Conservation (phyloP, 2,329 filamentous ascomycete genomes). For the Elsinoe ampelina region DNA sequence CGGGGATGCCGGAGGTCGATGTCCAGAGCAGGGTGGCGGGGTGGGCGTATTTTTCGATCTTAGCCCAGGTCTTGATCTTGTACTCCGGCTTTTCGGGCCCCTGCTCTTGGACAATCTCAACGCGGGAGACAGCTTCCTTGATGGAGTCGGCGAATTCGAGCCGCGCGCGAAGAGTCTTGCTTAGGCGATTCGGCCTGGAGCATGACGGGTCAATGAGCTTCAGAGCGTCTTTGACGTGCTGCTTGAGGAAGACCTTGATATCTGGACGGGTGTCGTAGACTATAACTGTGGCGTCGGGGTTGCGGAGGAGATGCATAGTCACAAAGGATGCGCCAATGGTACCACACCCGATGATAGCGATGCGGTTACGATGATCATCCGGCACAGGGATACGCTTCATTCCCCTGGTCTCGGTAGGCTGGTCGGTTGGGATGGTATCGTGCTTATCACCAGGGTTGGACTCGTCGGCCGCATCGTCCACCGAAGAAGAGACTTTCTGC, state of each 20-base stretch:
- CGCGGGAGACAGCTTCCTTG: slow-evolving; percentile 35
- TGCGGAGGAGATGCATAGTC: slow-evolving; percentile 42
- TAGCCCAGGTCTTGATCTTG: slow-evolving; percentile 44
- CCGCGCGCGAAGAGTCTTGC: too few species aligned
- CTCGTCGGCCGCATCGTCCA: too few species aligned
- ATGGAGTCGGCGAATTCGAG: slow-evolving; percentile 31
- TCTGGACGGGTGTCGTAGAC: slow-evolving; percentile 45
- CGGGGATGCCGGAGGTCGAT: slow-evolving; percentile 49
- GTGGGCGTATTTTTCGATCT: slow-evolving; percentile 40
- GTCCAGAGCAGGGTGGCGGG: slow-evolving; percentile 45
- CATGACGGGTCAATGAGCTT: too few species aligned
- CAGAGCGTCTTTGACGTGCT: slow-evolving; percentile 35
- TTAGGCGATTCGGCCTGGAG: too few species aligned
- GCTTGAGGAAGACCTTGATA: slow-evolving; percentile 35
- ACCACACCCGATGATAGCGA: slow-evolving; percentile 37
- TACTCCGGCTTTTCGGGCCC: slow-evolving; percentile 46
- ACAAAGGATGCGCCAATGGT: slow-evolving; percentile 49
- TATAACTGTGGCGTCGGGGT: slow-evolving; percentile 33
- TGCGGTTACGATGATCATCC: slow-evolving; percentile 14
- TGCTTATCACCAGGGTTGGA: too few species aligned
- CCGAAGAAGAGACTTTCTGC: too few species aligned
- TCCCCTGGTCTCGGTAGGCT: too few species aligned
- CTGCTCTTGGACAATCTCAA: slow-evolving; percentile 51
- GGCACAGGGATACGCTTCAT: too few species aligned
- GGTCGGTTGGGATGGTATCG: too few species aligned